Conservation (phyloP, 768 basidiomycete species). For the Cyclocybe cylindracea region DNA sequence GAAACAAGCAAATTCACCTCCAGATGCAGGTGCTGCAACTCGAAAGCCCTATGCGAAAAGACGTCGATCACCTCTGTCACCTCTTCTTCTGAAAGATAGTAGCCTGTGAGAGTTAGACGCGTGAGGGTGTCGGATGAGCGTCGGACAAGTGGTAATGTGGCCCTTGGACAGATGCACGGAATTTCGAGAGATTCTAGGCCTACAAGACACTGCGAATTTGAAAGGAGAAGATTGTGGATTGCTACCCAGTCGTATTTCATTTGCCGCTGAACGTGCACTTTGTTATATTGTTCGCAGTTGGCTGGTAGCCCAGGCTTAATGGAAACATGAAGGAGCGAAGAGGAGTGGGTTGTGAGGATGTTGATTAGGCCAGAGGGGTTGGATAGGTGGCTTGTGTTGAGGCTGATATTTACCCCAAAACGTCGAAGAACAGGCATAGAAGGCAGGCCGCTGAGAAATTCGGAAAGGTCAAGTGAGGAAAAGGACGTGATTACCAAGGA, state of each 20-base stretch:
- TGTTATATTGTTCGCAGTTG: constrained; percentile 7
- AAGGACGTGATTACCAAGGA: constrained; percentile 34
- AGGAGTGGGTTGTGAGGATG: constrained; percentile 19
- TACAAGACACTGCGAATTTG: constrained; percentile 4
- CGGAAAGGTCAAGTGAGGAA: constrained; percentile 30
- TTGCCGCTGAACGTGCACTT: neutral
- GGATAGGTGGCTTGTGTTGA: constrained; percentile 23
- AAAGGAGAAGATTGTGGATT: constrained; percentile 12
- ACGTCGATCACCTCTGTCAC: constrained; percentile 19
- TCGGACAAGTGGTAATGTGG: constrained; percentile 22
- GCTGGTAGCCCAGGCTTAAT: constrained; percentile 10
- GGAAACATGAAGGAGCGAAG: constrained; percentile 21
- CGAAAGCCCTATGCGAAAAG: constrained; percentile 21
- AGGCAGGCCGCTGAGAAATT: constrained; percentile 31
- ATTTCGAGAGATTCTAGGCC: constrained; percentile 24
- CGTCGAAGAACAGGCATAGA: constrained; percentile 24
- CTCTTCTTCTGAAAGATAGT: constrained; percentile 22
- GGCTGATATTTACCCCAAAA: constrained; percentile 21
- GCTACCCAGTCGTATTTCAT: constrained; percentile 8
- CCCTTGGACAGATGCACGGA: constrained; percentile 16
- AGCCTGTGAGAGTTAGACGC: constrained; percentile 22
- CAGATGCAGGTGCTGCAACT: constrained; percentile 22
- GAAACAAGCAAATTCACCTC: constrained; percentile 19
- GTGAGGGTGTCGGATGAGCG: constrained; percentile 25
- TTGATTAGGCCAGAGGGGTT: constrained; percentile 20